These are phyloP conservation scores for Craspedostauros australis DNA, from an alignment of 108 stramenopile species.

Conservation along the genomic window DNA sequence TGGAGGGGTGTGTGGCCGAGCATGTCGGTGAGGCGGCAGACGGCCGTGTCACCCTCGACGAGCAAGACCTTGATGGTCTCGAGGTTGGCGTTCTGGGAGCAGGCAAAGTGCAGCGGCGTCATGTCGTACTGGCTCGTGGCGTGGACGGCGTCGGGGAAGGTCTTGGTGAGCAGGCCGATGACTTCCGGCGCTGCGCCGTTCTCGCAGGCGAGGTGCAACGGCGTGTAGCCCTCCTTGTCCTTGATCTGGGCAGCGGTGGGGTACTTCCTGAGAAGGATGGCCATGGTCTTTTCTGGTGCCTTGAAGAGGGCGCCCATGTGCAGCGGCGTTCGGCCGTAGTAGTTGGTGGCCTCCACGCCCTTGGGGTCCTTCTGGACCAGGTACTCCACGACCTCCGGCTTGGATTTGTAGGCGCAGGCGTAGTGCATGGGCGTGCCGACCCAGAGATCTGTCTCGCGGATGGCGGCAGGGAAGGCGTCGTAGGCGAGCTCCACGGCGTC, in stretches of 20 bases:
- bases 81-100: conserved; percentile 15
- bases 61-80: conserved; percentile 26
- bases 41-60: conserved; percentile 17
- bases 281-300: conserved; percentile 14
- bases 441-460: conserved; percentile 30
- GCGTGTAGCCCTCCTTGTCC: conserved; percentile 45
- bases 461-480: conserved; percentile 26
- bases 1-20: conserved; percentile 37
- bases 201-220: conserved; percentile 39
- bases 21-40: conserved; percentile 23
- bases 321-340: conserved; percentile 25
- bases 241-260: conserved; percentile 16
- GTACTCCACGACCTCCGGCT: conserved; percentile 19
- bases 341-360: conserved; percentile 16
- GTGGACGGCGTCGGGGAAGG: conserved; percentile 14
- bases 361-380: conserved; percentile 27
- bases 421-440: conserved; percentile 41
- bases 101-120: conserved; percentile 34
- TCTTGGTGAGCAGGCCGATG: conserved; percentile 18
- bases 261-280: conserved; percentile 17
- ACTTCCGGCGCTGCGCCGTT: conserved; percentile 25
- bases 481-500: conserved; percentile 31
- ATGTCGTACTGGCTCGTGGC: conserved; percentile 18
- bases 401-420: conserved; percentile 28
- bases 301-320: conserved; percentile 41